A percentile compares a stretch with the other conserved stretches of the same genome.
These are phyloP conservation scores for Funneliformis geosporum DNA, from an alignment of 192 early-diverging fungal species.

Conservation along the genomic window DNA sequence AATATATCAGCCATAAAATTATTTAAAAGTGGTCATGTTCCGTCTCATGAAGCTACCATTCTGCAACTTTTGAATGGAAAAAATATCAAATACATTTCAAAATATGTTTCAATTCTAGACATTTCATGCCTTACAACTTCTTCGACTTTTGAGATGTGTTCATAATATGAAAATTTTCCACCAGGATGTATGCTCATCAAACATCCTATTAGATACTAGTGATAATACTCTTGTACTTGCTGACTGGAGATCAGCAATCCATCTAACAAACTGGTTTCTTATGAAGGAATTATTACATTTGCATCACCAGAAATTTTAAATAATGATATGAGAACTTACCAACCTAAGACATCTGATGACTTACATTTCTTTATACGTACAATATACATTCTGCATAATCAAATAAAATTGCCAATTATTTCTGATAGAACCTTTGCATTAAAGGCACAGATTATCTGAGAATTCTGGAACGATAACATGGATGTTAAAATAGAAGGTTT, in stretches of 20 bases:
- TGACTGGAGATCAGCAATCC: constrained; percentile 15
- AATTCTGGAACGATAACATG: constrained; percentile 15
- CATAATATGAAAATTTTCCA: neutral
- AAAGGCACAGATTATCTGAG: neutral
- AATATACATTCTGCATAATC: constrained; percentile 11
- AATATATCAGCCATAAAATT: constrained; percentile 16
- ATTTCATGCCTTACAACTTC: constrained; percentile 16
- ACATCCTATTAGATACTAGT: constrained; percentile 18
- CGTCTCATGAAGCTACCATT: neutral
- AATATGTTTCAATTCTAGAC: neutral
- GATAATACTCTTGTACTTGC: constrained; percentile 9
- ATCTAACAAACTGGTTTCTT: neutral
- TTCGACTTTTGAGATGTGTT: neutral
- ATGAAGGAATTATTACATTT: constrained; percentile 19
- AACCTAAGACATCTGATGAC: neutral
- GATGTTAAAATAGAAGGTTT: constrained; percentile 1
- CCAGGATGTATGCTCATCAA: constrained; percentile 8
- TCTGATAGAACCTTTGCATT: neutral
- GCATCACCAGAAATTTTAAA: constrained; percentile 1
- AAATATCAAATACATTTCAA: neutral
- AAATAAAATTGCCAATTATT: constrained; percentile 9
- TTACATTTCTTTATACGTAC: constrained; percentile 17
- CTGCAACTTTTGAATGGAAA: neutral
- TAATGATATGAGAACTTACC: neutral
- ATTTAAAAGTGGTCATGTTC: neutral